Base-by-base conservation (phyloP, 2,329 filamentous ascomycete species). In the Epichloe elymi region DNA sequence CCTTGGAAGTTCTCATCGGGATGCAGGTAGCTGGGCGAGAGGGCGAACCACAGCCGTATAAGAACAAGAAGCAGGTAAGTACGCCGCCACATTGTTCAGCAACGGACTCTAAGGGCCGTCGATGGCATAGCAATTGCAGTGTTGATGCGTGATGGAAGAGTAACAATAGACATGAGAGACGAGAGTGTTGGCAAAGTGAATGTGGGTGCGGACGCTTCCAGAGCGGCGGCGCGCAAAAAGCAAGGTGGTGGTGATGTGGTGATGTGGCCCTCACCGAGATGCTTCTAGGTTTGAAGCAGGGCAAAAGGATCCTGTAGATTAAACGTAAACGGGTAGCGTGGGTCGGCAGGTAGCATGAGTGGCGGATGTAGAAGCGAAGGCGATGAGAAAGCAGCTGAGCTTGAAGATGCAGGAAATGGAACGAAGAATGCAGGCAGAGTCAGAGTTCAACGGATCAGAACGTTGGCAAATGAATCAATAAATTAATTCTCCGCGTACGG, bases 1-100 rank as follows among this genome's bases (percentile, higher is more conserved):
- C 93, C 93, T 71, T 98, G 93, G 63, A 98, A 98, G 74, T 97
- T 93, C 76, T 98, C 93, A 72, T 98, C 93, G 5, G 93, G 93
- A 67, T 98, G 93, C 45, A 98, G 80, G 68, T 98, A 98, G 74
- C 91, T 97, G 53, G 93, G 87, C 56, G 86, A 90, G 57, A 97
- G 73, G 54, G 93, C 91, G 67, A 97, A 91, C 79, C 91, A 97
- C 63, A 97, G 77, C 68, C 93, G 85, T 62, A 95, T 80, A 59
- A 93, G 74, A 62, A 95, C 76, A 60, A 98, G 76, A 51, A 94
- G 71, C 56, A 97, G 75, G 70, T 95, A 95, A 56, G 83, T 80
- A 68, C 90, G 83, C 74, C 90, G 82, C 89, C 88, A 95, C 91
- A 96, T 96, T 60, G 60, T 55, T 55, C 52, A 54, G 40, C 52